Base-by-base conservation (phyloP, 306 rosid genomes). In the Vigna mungo region DNA sequence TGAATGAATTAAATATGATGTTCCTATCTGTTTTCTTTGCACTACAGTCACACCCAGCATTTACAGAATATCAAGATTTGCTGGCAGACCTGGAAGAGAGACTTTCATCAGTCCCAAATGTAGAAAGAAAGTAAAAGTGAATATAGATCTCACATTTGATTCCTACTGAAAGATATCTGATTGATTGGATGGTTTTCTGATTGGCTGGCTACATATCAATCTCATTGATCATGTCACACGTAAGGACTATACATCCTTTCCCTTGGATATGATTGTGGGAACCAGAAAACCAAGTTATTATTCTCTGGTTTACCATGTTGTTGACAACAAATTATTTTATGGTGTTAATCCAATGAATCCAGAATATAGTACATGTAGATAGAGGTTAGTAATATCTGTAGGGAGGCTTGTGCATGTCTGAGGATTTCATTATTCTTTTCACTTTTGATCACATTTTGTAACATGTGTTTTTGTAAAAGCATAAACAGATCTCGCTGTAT, bases 61-160 rank as follows among this genome's bases (percentile, higher is more conserved):
- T 92, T 69, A 75, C 61, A 34, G 94, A 92, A 67, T 92, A 87
- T 79, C 92, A 88, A 70, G 96, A 92, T 90, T 88, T 90, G 74
- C 78, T 95, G 36, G 90, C 79, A 81, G 90, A 92, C 84, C 88
- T 95, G 80, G 92, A 91, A 63, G 89, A 84, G 76, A 90, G 75
- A 81, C 96, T 95, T 77, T 77, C 91, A 15, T 81, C 96, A 55
- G 71, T 86, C 41, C 68, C 80, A 71, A 80, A 77, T 63, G 80
- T 58, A 69, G 91, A 86, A 71, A 83, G 80, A 68, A 75, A 76
- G 51, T 86, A 76, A 85, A 78, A 43, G 54, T 10, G 52, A 74
- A 30, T 43, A 48, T 52, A 34, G 68, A 77, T 52, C 70, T 78
- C 68, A 59, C 43, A 64, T 51, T 54, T 74, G 86, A 74, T 85